Conservation (phyloP, 306 rosid genomes). For the Quercus glauca region DNA sequence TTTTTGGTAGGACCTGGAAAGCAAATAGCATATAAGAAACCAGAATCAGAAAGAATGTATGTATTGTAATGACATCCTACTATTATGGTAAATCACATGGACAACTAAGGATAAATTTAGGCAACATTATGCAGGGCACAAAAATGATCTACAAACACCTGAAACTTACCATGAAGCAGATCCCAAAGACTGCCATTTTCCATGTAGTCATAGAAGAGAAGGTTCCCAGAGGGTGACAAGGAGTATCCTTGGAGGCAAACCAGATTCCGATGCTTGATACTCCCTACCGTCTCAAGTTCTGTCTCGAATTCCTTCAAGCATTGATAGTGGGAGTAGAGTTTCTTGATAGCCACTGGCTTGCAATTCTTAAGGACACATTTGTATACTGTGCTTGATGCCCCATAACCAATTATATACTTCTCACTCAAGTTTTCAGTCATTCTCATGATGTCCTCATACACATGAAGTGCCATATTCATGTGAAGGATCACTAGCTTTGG, state of each 20-base stretch:
- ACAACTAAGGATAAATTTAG: not conserved
- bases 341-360: conserved; percentile 91
- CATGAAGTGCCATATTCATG: conserved; percentile 97
- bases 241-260: conserved; percentile 95
- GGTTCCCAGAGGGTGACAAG: conserved; percentile 78
- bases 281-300: conserved; percentile 82
- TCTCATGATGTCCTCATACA: conserved; percentile 91
- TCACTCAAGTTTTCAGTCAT: conserved; percentile 91
- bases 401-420: conserved; percentile 84
- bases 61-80: not conserved
- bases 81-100: not conserved
- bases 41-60: not conserved
- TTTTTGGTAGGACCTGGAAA: conserved; percentile 63
- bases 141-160: not conserved
- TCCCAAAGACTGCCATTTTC: conserved; percentile 98
- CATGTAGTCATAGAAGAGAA: conserved; percentile 95
- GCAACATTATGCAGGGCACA: not conserved
- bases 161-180: conserved; percentile 74
- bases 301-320: conserved; percentile 82
- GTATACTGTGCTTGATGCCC: conserved; percentile 95
- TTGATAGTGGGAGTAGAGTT: conserved; percentile 71
- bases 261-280: conserved; percentile 92
- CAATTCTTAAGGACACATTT: conserved; percentile 92
- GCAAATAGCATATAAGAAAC: not conserved
- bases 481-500: conserved; percentile 88